phyloP scores from a whole-genome alignment of 495 filamentous ascomycete genomes.

The Tuber borchii region DNA sequence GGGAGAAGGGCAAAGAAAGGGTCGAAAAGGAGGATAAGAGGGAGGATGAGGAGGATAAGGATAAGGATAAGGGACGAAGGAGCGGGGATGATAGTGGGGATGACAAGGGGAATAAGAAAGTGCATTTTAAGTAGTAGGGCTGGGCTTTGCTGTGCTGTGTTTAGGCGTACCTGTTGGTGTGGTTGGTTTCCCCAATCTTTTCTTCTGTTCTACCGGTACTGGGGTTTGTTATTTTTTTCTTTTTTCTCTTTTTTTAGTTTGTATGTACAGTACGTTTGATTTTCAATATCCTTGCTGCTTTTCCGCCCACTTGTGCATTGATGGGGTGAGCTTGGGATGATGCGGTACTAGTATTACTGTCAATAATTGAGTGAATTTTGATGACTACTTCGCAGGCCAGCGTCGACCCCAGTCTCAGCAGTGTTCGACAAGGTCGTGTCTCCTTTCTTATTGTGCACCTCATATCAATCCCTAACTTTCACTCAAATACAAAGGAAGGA shows the following conservation, averaged over 20 bases:
- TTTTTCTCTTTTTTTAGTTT: not conserved
- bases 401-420: not conserved
- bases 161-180: conserved; percentile 1
- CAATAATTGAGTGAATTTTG: not conserved
- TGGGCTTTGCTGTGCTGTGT: not conserved
- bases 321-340: not conserved
- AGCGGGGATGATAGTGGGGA: conserved; percentile 1
- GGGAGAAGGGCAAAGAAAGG: not conserved
- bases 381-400: not conserved
- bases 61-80: not conserved
- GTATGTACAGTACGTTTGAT: not conserved
- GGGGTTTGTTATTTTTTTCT: not conserved
- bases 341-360: not conserved
- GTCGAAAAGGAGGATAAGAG: not conserved
- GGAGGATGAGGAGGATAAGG: not conserved
- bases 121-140: not conserved
- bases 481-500: not conserved
- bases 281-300: not conserved
- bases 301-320: not conserved
- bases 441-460: not conserved
- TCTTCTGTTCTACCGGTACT: not conserved
- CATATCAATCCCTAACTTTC: not conserved
- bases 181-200: not conserved
- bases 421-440: not conserved
- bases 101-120: not conserved